These are phyloP conservation scores for Neurospora pannonica DNA, from an alignment of 495 filamentous ascomycete species.

Conservation along the genomic window DNA sequence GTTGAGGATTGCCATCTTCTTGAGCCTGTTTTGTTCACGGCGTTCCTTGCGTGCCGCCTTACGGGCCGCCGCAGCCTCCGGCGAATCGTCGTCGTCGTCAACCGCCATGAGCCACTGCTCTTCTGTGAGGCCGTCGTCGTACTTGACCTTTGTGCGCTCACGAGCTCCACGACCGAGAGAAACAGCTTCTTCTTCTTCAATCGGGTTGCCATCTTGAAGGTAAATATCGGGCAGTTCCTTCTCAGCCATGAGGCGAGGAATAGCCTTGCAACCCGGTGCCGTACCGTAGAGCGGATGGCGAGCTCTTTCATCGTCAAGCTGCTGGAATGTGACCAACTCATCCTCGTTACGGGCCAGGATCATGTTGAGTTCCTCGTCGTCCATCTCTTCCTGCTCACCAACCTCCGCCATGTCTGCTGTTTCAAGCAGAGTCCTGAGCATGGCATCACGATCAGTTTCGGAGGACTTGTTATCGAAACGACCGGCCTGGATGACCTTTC, in stretches of 20 bases:
- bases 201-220: constrained; percentile 71
- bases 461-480: constrained; percentile 99
- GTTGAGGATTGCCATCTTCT: constrained; percentile 37
- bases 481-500: constrained; percentile 97
- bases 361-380: constrained; percentile 92
- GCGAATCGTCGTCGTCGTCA: constrained; percentile 87
- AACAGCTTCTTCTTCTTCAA: constrained; percentile 69
- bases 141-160: constrained; percentile 86
- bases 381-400: constrained; percentile 83
- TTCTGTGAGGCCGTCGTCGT: constrained; percentile 95
- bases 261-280: constrained; percentile 44
- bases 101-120: constrained; percentile 94
- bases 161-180: constrained; percentile 81
- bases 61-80: constrained; percentile 84
- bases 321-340: constrained; percentile 59
- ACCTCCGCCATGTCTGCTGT: constrained; percentile 80
- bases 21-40: constrained; percentile 65
- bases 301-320: constrained; percentile 67
- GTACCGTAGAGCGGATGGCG: constrained; percentile 61
- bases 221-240: constrained; percentile 90
- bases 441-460: constrained; percentile 93
- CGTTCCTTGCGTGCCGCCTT: constrained; percentile 77
- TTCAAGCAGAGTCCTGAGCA: constrained; percentile 85
- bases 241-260: constrained; percentile 78
- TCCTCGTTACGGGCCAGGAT: constrained; percentile 71